These are phyloP conservation scores for Osmanthus fragrans DNA, from an alignment of 257 asterid species.

Conservation along the genomic window DNA sequence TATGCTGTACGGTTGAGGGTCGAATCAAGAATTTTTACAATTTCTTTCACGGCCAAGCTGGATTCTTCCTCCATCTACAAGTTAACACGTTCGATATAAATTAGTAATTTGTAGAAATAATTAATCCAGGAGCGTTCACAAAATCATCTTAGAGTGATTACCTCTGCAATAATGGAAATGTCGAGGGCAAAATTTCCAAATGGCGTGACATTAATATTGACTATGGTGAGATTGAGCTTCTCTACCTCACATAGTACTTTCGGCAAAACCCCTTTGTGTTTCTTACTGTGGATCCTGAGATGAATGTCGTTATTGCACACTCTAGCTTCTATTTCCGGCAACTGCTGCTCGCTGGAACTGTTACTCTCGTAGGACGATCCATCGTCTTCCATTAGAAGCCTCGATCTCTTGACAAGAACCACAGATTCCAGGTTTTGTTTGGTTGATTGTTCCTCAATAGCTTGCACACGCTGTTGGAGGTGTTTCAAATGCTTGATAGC, in stretches of 20 bases:
- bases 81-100: not conserved
- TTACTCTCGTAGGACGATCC: not conserved
- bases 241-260: slow-evolving; percentile 23
- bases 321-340: slow-evolving; percentile 32
- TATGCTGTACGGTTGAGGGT: slow-evolving; percentile 17
- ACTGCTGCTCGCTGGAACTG: slow-evolving; percentile 1
- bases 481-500: slow-evolving; percentile 30
- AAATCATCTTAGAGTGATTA: not conserved
- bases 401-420: slow-evolving; percentile 14
- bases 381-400: slow-evolving; percentile 7
- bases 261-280: slow-evolving; percentile 23
- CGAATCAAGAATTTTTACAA: slow-evolving; percentile 27
- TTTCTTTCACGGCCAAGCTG: slow-evolving; percentile 29
- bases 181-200: slow-evolving; percentile 26
- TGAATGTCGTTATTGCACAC: slow-evolving; percentile 8
- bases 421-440: slow-evolving; percentile 13
- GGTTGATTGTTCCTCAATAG: slow-evolving; percentile 24
- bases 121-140: not conserved
- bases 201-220: slow-evolving; percentile 21
- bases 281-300: slow-evolving; percentile 27
- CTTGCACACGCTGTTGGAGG: slow-evolving; percentile 24
- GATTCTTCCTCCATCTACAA: slow-evolving; percentile 34
- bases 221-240: slow-evolving; percentile 24
- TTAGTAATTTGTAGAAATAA: not conserved
- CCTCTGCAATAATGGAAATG: slow-evolving; percentile 29